Evolutionary conservation across 345 rosid species (phyloP).

Genomic region (Syzygium jambos): DNA sequence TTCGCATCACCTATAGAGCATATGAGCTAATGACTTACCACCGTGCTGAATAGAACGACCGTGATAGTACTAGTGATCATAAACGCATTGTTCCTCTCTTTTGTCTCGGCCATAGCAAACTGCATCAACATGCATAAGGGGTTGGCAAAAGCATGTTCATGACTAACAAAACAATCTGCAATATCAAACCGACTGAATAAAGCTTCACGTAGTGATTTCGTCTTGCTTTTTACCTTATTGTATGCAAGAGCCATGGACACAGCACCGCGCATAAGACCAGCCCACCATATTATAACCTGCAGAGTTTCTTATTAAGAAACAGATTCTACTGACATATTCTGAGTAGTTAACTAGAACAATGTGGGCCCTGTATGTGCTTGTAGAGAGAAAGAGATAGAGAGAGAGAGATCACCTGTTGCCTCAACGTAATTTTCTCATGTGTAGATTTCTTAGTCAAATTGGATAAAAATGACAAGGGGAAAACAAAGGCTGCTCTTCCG

Average conservation of each 20-base stretch:
- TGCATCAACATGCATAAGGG: slow-evolving; percentile 16
- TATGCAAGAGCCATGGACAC: slow-evolving; percentile 99
- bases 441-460: slow-evolving; percentile 71
- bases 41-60: slow-evolving; percentile 87
- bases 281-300: slow-evolving; percentile 95
- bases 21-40: slow-evolving; percentile 34
- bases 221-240: slow-evolving; percentile 50
- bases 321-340: neutral
- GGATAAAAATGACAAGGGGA: slow-evolving; percentile 77
- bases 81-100: slow-evolving; percentile 57
- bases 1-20: neutral
- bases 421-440: slow-evolving; percentile 40
- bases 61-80: slow-evolving; percentile 97
- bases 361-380: neutral
- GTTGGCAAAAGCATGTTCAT: neutral
- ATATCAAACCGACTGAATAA: neutral
- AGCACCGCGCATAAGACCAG: slow-evolving; percentile 97
- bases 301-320: neutral
- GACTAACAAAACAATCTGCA: neutral
- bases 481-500: slow-evolving; percentile 89
- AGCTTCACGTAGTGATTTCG: neutral
- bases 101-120: slow-evolving; percentile 62
- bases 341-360: neutral
- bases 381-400: neutral
- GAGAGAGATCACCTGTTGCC: slow-evolving; percentile 48